Conservation (phyloP, 1,284 basidiomycete species). For the Moesziomyces antarcticus region DNA sequence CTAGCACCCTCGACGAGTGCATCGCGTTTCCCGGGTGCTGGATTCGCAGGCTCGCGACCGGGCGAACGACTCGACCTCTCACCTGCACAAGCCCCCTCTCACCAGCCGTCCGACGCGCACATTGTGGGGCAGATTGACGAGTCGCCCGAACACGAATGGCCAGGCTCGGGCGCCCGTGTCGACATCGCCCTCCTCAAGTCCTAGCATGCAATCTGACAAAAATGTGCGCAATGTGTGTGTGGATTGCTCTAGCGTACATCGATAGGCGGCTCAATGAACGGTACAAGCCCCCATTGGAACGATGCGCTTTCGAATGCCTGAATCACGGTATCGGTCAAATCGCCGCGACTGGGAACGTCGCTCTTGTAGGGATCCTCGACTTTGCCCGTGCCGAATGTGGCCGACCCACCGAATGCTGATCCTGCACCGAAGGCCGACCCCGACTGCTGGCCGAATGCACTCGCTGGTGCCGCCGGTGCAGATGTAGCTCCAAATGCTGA, state of each 20-base stretch:
- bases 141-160: constrained; percentile 24
- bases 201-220: too few relatives aligned
- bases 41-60: constrained; percentile 24
- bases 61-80: constrained; percentile 35
- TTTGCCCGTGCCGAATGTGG: constrained; percentile 4
- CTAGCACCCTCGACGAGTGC: constrained; percentile 5
- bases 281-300: constrained; percentile 40
- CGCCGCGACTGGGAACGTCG: constrained; percentile 17
- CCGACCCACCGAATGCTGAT: constrained; percentile 15
- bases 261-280: constrained; percentile 41
- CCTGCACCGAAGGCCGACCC: constrained; percentile 12
- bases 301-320: constrained; percentile 16
- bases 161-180: constrained; percentile 35
- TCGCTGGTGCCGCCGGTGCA: constrained; percentile 16
- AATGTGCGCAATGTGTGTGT: too few relatives aligned
- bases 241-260: constrained; percentile 28
- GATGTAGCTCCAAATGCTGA: constrained; percentile 15
- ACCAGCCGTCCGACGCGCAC: constrained; percentile 5
- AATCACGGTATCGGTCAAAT: constrained; percentile 29
- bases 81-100: constrained; percentile 18
- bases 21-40: constrained; percentile 5
- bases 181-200: constrained; percentile 38
- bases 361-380: constrained; percentile 24
- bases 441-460: background rate
- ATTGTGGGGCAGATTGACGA: constrained; percentile 21